These are phyloP conservation scores for Globisporangium paroecandrum DNA, from an alignment of 352 stramenopile genomes.

Conservation along the genomic window DNA sequence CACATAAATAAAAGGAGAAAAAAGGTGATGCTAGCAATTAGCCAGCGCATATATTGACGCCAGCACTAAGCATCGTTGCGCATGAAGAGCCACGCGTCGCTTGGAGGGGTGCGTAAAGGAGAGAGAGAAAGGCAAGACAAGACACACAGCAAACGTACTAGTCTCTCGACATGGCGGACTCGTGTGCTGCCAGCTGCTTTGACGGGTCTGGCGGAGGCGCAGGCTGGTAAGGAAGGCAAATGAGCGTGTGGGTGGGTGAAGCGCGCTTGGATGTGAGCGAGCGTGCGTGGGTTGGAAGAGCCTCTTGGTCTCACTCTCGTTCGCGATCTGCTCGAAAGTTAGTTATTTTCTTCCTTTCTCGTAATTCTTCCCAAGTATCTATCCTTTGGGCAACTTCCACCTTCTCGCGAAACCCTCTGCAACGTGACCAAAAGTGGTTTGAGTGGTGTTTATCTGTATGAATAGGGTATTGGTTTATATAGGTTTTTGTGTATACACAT, in stretches of 20 bases:
- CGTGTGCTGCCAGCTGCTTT: not conserved
- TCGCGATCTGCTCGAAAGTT: slow-evolving; percentile 4
- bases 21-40: slow-evolving; percentile 9
- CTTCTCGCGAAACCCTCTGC: slow-evolving; percentile 4
- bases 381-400: slow-evolving; percentile 5
- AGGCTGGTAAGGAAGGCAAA: not conserved
- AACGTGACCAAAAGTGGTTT: not conserved
- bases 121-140: not conserved
- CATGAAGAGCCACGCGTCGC: slow-evolving; percentile 13
- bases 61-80: not conserved
- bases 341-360: slow-evolving; percentile 4
- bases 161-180: slow-evolving; percentile 64
- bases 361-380: slow-evolving; percentile 12
- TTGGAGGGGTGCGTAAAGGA: slow-evolving; percentile 7
- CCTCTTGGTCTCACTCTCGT: slow-evolving; percentile 2
- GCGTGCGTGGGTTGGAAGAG: slow-evolving; percentile 3
- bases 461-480: not conserved
- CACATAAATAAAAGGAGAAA: not conserved
- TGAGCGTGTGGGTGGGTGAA: not conserved
- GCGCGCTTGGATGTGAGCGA: not conserved
- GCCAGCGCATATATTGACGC: not conserved
- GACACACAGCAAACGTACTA: slow-evolving; percentile 41
- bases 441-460: not conserved
- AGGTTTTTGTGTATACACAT: not conserved
- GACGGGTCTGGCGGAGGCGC: not conserved